phyloP scores from a whole-genome alignment of 805 yeast species.

The Yarrowia sp. region DNA sequence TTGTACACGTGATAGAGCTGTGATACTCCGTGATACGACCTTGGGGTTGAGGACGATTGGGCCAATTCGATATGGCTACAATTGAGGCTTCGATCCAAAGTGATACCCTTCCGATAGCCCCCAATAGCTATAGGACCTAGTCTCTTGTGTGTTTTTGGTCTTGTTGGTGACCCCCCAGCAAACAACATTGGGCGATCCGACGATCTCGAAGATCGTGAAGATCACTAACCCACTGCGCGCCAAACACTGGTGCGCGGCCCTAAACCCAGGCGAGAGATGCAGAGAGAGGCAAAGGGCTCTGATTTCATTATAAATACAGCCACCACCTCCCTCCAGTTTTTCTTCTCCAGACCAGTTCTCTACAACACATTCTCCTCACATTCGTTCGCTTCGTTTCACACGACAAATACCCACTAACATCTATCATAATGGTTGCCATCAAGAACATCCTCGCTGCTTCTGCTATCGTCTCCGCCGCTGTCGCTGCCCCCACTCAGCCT shows the following conservation, averaged over 20 bases:
- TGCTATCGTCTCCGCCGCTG: conserved; percentile 38
- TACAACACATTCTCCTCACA: conserved; percentile 34
- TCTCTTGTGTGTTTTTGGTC: conserved; percentile 1
- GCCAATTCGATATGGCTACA: no score
- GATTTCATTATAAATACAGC: conserved; percentile 29
- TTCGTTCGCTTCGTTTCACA: conserved; percentile 37
- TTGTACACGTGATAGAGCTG: conserved; percentile 7
- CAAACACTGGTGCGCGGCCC: conserved; percentile 35
- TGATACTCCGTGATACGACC: not conserved
- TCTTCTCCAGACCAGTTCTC: conserved; percentile 36
- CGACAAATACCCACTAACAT: conserved; percentile 38
- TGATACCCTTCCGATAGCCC: not conserved
- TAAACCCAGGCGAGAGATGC: conserved; percentile 11
- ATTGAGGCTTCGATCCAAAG: not conserved
- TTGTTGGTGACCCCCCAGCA: conserved; percentile 19
- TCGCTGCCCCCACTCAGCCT: conserved; percentile 38
- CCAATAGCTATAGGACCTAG: not conserved
- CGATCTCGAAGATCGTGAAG: conserved; percentile 37
- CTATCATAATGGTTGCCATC: conserved; percentile 36
- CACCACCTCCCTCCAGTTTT: conserved; percentile 19
- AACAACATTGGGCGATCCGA: conserved; percentile 35
- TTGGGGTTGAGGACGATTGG: no score
- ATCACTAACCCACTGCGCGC: conserved; percentile 14
- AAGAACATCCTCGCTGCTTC: conserved; percentile 36
- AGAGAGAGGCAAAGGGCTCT: conserved; percentile 5